Percentiles rank a stretch among this genome's conserved stretches.
phyloP scores from a whole-genome alignment of 2,329 filamentous ascomycete genomes.

The Penicillium capsulatum region DNA sequence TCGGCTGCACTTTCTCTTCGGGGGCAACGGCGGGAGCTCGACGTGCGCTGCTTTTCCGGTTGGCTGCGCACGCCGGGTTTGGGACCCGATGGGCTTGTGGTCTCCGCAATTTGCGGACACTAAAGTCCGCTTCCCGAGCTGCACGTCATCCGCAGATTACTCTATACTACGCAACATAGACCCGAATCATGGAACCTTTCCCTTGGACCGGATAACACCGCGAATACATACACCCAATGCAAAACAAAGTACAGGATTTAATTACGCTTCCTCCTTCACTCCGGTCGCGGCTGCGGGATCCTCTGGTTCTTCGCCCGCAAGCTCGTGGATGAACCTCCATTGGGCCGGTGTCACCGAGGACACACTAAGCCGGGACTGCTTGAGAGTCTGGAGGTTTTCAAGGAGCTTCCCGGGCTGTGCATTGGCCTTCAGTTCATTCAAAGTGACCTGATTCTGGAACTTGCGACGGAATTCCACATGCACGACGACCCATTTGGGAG shows the following conservation, averaged over 20 bases:
- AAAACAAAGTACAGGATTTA: too few relatives aligned
- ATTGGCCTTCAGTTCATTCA: slow-evolving; percentile 67
- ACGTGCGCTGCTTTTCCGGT: slow-evolving; percentile 7
- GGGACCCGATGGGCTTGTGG: too few relatives aligned
- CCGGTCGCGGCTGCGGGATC: slow-evolving; percentile 3
- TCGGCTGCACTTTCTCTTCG: slow-evolving; percentile 36
- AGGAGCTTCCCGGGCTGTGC: slow-evolving; percentile 55
- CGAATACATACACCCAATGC: too few relatives aligned
- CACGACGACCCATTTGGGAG: slow-evolving; percentile 82
- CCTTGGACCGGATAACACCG: too few relatives aligned
- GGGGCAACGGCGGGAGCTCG: slow-evolving; percentile 13
- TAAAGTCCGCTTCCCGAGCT: too few relatives aligned
- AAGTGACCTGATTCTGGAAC: slow-evolving; percentile 64
- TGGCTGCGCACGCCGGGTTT: slow-evolving; percentile 7
- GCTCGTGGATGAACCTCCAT: slow-evolving; percentile 48
- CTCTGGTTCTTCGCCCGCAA: slow-evolving; percentile 36
- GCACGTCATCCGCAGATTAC: too few relatives aligned
- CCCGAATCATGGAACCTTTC: too few relatives aligned
- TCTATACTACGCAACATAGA: too few relatives aligned
- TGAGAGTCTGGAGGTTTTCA: slow-evolving; percentile 76
- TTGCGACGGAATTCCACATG: slow-evolving; percentile 84
- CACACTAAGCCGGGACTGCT: slow-evolving; percentile 77
- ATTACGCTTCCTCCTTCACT: not conserved
- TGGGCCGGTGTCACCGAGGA: slow-evolving; percentile 45
- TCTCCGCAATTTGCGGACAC: too few relatives aligned